These are phyloP conservation scores for Tripidium arundinaceum DNA, from an alignment of 202 grass and related monocot genomes.

Conservation along the genomic window DNA sequence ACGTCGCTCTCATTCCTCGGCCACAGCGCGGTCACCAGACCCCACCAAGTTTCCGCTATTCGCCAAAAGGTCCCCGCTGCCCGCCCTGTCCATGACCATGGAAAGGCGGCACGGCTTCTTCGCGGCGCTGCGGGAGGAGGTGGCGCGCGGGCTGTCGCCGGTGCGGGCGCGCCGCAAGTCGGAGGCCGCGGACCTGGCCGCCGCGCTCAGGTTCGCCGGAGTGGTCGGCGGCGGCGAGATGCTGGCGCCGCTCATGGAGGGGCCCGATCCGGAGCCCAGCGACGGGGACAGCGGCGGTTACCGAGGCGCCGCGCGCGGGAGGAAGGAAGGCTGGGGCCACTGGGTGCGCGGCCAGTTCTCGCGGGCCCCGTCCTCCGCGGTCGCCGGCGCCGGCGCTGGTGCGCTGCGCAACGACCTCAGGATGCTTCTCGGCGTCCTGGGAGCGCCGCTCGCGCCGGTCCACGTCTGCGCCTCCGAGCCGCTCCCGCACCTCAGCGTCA, in stretches of 20 bases:
- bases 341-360: conserved; percentile 60
- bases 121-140: conserved; percentile 61
- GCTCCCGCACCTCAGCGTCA: conserved; percentile 69
- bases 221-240: conserved; percentile 37
- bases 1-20: neutral
- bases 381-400: conserved; percentile 19
- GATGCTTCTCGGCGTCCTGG: conserved; percentile 72
- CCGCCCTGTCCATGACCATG: conserved; percentile 29
- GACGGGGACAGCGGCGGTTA: conserved; percentile 8
- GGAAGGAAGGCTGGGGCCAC: conserved; percentile 56
- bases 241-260: conserved; percentile 80
- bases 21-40: neutral
- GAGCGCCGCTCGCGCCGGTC: conserved; percentile 75
- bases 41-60: neutral
- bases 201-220: conserved; percentile 2
- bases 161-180: conserved; percentile 43
- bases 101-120: conserved; percentile 81
- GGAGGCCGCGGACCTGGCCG: conserved; percentile 24
- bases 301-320: conserved; percentile 4
- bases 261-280: conserved; percentile 57
- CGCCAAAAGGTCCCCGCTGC: neutral
- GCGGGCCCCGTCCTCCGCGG: conserved; percentile 37
- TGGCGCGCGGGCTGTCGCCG: conserved; percentile 68
- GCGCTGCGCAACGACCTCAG: conserved; percentile 54
- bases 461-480: conserved; percentile 65